These are phyloP conservation scores for Tuber aestivum DNA, from an alignment of 495 filamentous ascomycete genomes.

Conservation along the genomic window DNA sequence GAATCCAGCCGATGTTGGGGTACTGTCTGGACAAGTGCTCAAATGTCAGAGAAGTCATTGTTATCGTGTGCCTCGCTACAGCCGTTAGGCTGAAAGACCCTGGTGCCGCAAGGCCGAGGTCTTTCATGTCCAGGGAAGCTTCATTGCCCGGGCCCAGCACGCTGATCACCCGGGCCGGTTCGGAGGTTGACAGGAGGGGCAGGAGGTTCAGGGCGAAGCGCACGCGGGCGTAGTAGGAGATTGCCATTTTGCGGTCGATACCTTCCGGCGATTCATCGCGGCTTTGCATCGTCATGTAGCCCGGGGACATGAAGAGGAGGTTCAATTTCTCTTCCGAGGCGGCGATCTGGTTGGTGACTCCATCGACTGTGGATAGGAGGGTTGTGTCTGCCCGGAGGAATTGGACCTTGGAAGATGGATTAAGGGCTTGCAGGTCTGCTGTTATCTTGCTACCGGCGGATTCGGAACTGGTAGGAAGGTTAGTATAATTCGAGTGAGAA, in stretches of 20 bases:
- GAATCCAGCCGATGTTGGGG: conserved; percentile 31
- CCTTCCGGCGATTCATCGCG: conserved; percentile 52
- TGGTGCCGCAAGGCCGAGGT: conserved; percentile 40
- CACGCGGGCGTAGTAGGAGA: conserved; percentile 59
- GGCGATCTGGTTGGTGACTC: conserved; percentile 54
- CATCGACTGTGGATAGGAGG: conserved; percentile 56
- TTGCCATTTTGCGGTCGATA: conserved; percentile 51
- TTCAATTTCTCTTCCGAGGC: conserved; percentile 55
- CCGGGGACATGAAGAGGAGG: conserved; percentile 55
- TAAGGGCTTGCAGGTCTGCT: conserved; percentile 48
- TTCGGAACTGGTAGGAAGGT: conserved; percentile 41
- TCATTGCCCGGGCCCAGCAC: conserved; percentile 54
- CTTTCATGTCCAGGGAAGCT: conserved; percentile 48
- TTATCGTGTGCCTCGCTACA: conserved; percentile 24
- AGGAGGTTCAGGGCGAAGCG: conserved; percentile 61
- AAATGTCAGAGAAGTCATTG: conserved; percentile 32
- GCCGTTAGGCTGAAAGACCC: conserved; percentile 9
- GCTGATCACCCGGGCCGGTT: conserved; percentile 51
- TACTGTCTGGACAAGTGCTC: conserved; percentile 30
- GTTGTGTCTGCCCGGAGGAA: conserved; percentile 57
- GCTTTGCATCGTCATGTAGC: conserved; percentile 45
- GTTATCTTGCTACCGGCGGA: conserved; percentile 47
- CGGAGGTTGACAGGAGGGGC: conserved; percentile 48
- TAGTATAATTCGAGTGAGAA: background rate
- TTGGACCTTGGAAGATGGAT: conserved; percentile 50